Evolutionary conservation across 805 yeast species (phyloP).

Genomic region (Metschnikowia sp.): DNA sequence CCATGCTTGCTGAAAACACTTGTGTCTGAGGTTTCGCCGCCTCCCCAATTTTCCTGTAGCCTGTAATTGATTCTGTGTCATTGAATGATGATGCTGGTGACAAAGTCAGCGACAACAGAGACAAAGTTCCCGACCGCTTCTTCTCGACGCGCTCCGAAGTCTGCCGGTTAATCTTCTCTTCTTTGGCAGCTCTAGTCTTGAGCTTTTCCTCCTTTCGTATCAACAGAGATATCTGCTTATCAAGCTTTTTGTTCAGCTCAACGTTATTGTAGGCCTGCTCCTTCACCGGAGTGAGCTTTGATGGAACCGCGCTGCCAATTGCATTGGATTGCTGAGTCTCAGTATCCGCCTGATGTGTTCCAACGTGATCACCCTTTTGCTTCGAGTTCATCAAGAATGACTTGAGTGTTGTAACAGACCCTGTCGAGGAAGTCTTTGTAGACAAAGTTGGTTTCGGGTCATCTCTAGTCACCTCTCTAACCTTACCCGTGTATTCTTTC

Average conservation of each 20-base stretch:
- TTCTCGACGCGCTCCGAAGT: constrained; percentile 14
- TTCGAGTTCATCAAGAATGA: constrained; percentile 3
- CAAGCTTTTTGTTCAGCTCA: constrained; percentile 26
- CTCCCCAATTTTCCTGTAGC: not conserved
- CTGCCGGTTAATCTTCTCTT: constrained; percentile 10
- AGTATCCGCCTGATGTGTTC: not conserved
- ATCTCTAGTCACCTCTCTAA: constrained; percentile 12
- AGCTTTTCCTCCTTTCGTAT: constrained; percentile 31
- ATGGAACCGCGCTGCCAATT: too few relatives aligned
- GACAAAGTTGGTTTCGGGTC: constrained; percentile 17
- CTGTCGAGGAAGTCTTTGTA: constrained; percentile 2
- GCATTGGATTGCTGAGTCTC: too few relatives aligned
- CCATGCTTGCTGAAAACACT: not conserved
- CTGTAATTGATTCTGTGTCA: not conserved
- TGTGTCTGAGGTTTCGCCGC: constrained; percentile 16
- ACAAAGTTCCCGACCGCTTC: constrained; percentile 7
- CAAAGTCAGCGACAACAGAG: constrained; percentile 6
- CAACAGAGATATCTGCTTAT: constrained; percentile 30
- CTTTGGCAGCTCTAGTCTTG: constrained; percentile 17
- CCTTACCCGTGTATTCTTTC: too few relatives aligned
- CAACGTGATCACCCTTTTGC: not conserved
- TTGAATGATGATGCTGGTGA: constrained; percentile 7
- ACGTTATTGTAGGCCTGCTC: constrained; percentile 19
- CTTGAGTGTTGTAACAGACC: constrained; percentile 11
- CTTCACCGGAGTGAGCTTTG: constrained; percentile 29